A percentile compares a stretch with the other conserved stretches of the same genome.
Conservation (phyloP, 2,329 filamentous ascomycete genomes). For the Hirsutella rhossiliensis region DNA sequence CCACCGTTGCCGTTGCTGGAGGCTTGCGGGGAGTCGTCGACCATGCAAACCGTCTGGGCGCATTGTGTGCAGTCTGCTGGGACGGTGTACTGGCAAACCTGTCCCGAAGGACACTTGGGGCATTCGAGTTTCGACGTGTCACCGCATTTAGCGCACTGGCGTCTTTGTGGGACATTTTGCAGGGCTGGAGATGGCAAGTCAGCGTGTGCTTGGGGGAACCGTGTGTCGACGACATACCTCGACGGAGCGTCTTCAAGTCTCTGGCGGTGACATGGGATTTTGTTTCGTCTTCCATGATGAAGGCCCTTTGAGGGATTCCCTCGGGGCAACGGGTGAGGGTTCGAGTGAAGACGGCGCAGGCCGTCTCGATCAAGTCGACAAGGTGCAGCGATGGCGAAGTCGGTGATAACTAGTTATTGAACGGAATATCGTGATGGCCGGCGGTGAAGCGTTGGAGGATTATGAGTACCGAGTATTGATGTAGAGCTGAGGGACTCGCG, state of each 20-base stretch:
- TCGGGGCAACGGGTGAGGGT: too few relatives aligned
- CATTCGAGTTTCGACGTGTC: slow-evolving; percentile 28
- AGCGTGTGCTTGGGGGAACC: not conserved
- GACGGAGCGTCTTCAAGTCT: slow-evolving; percentile 17
- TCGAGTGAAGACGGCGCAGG: too few relatives aligned
- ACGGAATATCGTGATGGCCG: not conserved
- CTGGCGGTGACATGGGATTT: slow-evolving; percentile 1
- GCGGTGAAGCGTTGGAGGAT: not conserved
- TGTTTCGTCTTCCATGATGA: too few relatives aligned
- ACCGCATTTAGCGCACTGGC: slow-evolving; percentile 34
- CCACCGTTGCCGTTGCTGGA: slow-evolving; percentile 3
- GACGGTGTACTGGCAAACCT: slow-evolving; percentile 33
- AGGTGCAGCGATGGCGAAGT: slow-evolving; percentile 4
- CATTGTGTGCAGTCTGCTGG: slow-evolving; percentile 35
- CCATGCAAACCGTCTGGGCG: slow-evolving; percentile 32
- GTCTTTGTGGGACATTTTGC: slow-evolving; percentile 20
- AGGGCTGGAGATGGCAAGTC: not conserved
- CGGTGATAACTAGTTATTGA: not conserved
- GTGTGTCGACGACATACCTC: slow-evolving; percentile 13
- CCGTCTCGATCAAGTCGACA: too few relatives aligned
- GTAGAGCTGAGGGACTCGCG: not conserved
- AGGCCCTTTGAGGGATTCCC: too few relatives aligned
- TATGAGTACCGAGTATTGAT: not conserved
- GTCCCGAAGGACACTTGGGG: slow-evolving; percentile 28
- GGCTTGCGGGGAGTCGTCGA: slow-evolving; percentile 9